phyloP scores from a whole-genome alignment of 2,329 filamentous ascomycete genomes.

The Rachicladosporium sp. region DNA sequence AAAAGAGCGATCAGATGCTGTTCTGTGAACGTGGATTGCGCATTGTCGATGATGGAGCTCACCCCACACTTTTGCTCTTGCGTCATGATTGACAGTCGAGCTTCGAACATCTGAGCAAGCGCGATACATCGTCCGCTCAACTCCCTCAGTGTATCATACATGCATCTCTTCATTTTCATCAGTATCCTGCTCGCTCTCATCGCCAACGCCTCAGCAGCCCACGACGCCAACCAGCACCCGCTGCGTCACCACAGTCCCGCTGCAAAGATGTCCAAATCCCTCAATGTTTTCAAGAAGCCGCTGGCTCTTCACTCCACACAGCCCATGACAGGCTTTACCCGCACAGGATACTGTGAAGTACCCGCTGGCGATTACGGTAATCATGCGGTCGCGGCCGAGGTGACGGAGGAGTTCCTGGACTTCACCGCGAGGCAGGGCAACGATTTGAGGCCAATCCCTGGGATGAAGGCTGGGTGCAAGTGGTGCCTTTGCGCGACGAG shows the following conservation, averaged over 20 bases:
- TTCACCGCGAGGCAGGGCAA: slow-evolving; percentile 48
- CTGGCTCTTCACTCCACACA: slow-evolving; percentile 44
- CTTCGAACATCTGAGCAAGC: too few relatives aligned
- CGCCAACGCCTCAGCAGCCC: background rate
- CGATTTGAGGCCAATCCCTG: slow-evolving; percentile 39
- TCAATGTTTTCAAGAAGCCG: slow-evolving; percentile 44
- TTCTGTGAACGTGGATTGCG: too few relatives aligned
- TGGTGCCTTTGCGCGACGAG: slow-evolving; percentile 51
- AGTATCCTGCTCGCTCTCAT: too few relatives aligned
- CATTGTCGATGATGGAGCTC: background rate
- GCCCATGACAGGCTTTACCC: slow-evolving; percentile 49
- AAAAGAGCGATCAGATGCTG: too few relatives aligned
- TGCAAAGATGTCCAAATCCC: slow-evolving; percentile 23
- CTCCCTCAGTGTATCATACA: too few relatives aligned
- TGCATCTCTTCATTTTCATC: too few relatives aligned
- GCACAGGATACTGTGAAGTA: slow-evolving; percentile 49
- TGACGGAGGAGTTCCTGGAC: slow-evolving; percentile 50
- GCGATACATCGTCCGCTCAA: too few relatives aligned
- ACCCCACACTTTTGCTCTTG: background rate
- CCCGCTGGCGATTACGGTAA: slow-evolving; percentile 45
- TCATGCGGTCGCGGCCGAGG: slow-evolving; percentile 45
- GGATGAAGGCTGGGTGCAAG: slow-evolving; percentile 46
- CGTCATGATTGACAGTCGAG: too few relatives aligned
- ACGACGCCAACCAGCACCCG: slow-evolving; percentile 8
- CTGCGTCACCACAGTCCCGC: slow-evolving; percentile 7